Conservation (phyloP, 2,329 filamentous ascomycete genomes). For the Zarea fungicola region DNA sequence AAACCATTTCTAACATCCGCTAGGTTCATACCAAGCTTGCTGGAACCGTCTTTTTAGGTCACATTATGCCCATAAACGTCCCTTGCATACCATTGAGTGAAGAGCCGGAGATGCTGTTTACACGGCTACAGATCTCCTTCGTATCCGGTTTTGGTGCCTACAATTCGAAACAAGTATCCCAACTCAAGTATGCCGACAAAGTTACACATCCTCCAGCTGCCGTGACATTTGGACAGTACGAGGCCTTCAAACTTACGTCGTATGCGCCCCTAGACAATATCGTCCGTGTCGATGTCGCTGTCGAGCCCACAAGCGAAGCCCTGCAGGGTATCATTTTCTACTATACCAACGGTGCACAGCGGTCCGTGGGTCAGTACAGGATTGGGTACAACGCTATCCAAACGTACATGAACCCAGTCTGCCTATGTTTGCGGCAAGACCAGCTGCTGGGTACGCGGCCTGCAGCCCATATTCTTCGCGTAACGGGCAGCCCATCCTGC, state of each 20-base stretch:
- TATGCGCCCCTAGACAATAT: not conserved
- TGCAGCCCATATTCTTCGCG: not conserved
- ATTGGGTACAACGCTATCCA: not conserved
- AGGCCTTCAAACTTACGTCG: not conserved
- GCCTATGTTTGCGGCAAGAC: not conserved
- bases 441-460: not conserved
- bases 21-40: conserved; percentile 2
- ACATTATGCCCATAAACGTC: not conserved
- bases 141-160: conserved; percentile 1
- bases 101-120: conserved; percentile 1
- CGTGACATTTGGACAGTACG: not conserved
- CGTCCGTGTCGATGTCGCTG: not conserved
- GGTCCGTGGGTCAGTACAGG: not conserved
- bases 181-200: not conserved
- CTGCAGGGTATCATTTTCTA: not conserved
- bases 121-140: not conserved
- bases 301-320: not conserved
- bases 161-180: not conserved
- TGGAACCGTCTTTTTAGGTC: not conserved
- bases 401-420: not conserved
- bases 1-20: too few species aligned
- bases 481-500: not conserved
- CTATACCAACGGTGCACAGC: not conserved
- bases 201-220: not conserved
- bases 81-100: not conserved